Percentiles rank a stretch among this genome's conserved stretches.
phyloP scores from a whole-genome alignment of 1,139 yeast species.

The Zygosaccharomyces pseudobailii region DNA sequence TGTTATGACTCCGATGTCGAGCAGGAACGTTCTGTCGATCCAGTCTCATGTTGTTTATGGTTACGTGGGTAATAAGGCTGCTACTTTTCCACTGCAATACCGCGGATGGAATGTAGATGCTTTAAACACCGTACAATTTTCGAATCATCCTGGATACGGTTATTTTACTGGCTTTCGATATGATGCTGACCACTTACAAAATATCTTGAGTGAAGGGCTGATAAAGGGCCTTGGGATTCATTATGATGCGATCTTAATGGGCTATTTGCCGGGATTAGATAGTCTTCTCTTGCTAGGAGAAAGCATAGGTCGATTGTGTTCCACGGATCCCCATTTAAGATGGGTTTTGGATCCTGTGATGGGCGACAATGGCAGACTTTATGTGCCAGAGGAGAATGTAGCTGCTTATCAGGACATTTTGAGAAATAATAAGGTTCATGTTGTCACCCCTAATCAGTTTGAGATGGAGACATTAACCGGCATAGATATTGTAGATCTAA shows the following conservation, averaged over 20 bases:
- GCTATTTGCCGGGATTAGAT: slow-evolving; percentile 57
- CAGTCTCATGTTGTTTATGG: slow-evolving; percentile 88
- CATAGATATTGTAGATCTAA: slow-evolving; percentile 41
- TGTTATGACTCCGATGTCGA: background rate
- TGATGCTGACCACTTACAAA: slow-evolving; percentile 39
- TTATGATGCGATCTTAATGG: slow-evolving; percentile 64
- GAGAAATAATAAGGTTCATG: slow-evolving; percentile 47
- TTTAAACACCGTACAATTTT: slow-evolving; percentile 71
- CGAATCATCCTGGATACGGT: slow-evolving; percentile 84
- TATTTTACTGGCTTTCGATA: slow-evolving; percentile 43
- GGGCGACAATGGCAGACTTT: slow-evolving; percentile 85
- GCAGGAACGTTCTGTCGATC: slow-evolving; percentile 44
- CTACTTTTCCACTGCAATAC: slow-evolving; percentile 72
- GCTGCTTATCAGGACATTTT: slow-evolving; percentile 60
- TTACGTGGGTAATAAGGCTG: slow-evolving; percentile 77
- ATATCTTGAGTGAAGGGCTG: slow-evolving; percentile 46
- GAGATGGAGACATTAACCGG: slow-evolving; percentile 75
- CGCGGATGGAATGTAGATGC: slow-evolving; percentile 84
- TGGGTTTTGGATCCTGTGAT: slow-evolving; percentile 90
- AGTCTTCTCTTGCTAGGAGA: slow-evolving; percentile 44
- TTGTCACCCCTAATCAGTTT: slow-evolving; percentile 88
- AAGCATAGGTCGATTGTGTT: slow-evolving; percentile 15
- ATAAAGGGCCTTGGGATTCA: slow-evolving; percentile 36
- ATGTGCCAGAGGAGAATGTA: slow-evolving; percentile 68
- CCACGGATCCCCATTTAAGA: slow-evolving; percentile 22